Evolutionary conservation across 331 rosid genomes (phyloP), one percentile per base, ranked within the genome.

Genomic region (Pyracantha coccinea): DNA sequence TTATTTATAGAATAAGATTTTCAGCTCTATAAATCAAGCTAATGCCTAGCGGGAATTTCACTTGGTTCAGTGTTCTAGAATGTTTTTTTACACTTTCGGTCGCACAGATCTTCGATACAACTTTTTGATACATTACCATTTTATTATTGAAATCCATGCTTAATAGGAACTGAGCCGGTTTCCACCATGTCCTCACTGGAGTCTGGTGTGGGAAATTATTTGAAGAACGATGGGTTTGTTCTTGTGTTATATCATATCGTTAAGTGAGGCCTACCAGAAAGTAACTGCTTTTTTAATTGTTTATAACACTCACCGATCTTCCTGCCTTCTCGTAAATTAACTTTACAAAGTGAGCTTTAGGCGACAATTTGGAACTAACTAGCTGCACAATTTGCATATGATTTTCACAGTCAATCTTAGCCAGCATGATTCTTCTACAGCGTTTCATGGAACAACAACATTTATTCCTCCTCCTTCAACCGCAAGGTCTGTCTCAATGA

Each of bases 401-500:
- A 65, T 70, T 77, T 85, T 82, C 72, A 84, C 84, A 87, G 97
- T 93, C 29, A 88, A 85, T 82, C 89, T 89, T 62, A 91, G 97
- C 86, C 93, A 81, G 78, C 96, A 91, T 54, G 86, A 85, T 86
- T 86, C 96, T 80, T 85, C 98, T 28, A 68, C 86, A 78, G 89
- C 88, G 74, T 32, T 86, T 70, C 96, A 85, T 78, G 85, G 90
- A 69, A 87, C 91, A 45, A 89, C 97, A 35, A 89, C 97, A 78
- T 86, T 91, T 78, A 80, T 91, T 75, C 97, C 97, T 55, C 96
- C 97, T 65, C 89, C 94, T 68, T 81, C 98, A 53, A 91, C 96
- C 12, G 98, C 98, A 77, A 88, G 98, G 70, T 93, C 98, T 58
- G 98, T 93, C 72, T 93, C 98, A 7, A 93, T 93, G 98, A 87